Conservation (phyloP, 2,329 filamentous ascomycete genomes). For the Ceratocystis colombiana region DNA sequence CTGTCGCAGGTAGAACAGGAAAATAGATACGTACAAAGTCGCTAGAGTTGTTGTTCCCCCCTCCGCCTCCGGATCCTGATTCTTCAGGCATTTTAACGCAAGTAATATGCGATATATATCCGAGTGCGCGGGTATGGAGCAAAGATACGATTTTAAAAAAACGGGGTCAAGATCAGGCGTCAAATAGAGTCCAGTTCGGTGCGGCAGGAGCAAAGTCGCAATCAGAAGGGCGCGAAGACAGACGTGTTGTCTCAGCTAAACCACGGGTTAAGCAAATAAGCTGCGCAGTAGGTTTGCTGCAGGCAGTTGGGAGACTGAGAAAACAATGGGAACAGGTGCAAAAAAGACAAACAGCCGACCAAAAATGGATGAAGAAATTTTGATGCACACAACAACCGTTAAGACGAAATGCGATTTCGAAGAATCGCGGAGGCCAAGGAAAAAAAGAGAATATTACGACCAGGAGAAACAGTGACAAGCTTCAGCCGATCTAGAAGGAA, state of each 20-base stretch:
- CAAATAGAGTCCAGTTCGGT: too few relatives aligned
- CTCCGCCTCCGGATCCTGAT: slow-evolving; percentile 30
- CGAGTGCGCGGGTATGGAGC: not conserved
- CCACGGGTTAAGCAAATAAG: slow-evolving; percentile 3
- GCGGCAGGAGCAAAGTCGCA: too few relatives aligned
- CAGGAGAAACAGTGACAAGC: not conserved
- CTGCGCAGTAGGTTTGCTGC: not conserved
- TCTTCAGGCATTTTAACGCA: slow-evolving; percentile 20
- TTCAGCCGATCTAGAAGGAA: not conserved
- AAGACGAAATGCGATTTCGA: not conserved
- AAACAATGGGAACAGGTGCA: slow-evolving; percentile 5
- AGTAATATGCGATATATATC: not conserved
- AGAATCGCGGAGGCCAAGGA: not conserved
- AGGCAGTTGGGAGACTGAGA: not conserved
- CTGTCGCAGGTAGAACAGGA: not conserved
- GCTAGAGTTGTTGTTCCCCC: slow-evolving; percentile 77
- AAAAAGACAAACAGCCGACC: not conserved
- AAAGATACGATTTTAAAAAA: not conserved
- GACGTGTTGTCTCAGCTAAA: not conserved
- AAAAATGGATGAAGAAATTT: not conserved
- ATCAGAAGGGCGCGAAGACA: not conserved
- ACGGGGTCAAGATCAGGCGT: not conserved
- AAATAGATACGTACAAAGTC: slow-evolving; percentile 66
- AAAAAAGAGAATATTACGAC: not conserved
- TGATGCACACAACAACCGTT: not conserved